Evolutionary conservation across 352 stramenopile genomes (phyloP).

Genomic region (Phytophthora sojae): DNA sequence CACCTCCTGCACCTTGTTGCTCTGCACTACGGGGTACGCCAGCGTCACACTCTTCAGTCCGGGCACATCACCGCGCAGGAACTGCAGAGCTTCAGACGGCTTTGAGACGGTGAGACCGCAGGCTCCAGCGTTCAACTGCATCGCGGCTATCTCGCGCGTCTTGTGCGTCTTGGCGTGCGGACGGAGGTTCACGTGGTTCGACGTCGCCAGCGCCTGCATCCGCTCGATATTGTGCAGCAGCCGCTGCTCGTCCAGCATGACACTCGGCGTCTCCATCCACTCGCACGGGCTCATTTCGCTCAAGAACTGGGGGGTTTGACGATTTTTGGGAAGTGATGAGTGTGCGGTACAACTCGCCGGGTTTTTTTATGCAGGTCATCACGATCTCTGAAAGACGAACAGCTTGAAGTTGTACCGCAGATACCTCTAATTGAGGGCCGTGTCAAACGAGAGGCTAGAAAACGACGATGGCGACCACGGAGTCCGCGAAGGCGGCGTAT

Average conservation of each 20-base stretch:
- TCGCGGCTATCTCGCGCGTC: conserved; percentile 65
- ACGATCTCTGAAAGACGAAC: too few relatives aligned
- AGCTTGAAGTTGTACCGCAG: background rate
- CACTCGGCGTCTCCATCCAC: conserved; percentile 66
- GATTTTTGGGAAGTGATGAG: conserved; percentile 5
- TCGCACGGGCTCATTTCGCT: conserved; percentile 9
- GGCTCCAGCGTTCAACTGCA: conserved; percentile 63
- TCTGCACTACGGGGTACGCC: conserved; percentile 76
- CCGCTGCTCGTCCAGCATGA: conserved; percentile 65
- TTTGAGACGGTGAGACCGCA: conserved; percentile 76
- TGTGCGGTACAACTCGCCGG: too few relatives aligned
- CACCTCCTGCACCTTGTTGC: conserved; percentile 61
- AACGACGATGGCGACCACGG: conserved; percentile 16
- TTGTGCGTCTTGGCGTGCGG: conserved; percentile 86
- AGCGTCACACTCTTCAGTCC: conserved; percentile 65
- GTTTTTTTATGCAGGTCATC: too few relatives aligned
- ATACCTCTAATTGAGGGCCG: background rate
- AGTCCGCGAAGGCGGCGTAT: conserved; percentile 15
- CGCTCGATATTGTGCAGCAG: conserved; percentile 67
- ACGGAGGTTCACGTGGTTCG: conserved; percentile 60
- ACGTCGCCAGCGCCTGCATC: conserved; percentile 67
- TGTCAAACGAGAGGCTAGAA: conserved; percentile 16
- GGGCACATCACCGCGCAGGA: conserved; percentile 53
- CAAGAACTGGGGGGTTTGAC: background rate
- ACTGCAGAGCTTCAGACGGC: conserved; percentile 70